A percentile compares a stretch with the other conserved stretches of the same genome.
These are phyloP conservation scores for Centrapalus pauciflorus DNA, from an alignment of 129 eudicot species.

Conservation along the genomic window DNA sequence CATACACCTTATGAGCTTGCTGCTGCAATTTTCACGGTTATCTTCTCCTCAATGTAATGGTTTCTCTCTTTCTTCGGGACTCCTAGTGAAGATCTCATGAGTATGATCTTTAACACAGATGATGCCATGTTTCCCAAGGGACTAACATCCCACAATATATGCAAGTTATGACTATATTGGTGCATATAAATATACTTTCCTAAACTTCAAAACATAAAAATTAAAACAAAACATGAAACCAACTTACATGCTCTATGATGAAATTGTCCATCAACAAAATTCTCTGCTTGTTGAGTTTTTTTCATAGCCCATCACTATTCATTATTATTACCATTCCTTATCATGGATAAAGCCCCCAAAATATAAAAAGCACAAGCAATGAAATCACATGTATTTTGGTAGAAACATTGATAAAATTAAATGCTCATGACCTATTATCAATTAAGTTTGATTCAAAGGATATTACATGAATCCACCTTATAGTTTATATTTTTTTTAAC, in stretches of 20 bases:
- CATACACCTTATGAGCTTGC: constrained; percentile 86
- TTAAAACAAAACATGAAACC: neutral
- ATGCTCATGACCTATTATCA: too few relatives aligned
- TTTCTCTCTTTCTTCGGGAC: constrained; percentile 78
- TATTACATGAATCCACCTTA: too few relatives aligned
- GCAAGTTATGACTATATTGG: neutral
- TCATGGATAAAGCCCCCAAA: too few relatives aligned
- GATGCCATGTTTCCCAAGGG: constrained; percentile 69
- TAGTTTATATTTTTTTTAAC: too few relatives aligned
- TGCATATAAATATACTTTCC: neutral
- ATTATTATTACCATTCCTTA: too few relatives aligned
- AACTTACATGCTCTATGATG: constrained; percentile 54
- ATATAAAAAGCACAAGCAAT: too few relatives aligned
- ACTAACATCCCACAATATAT: constrained; percentile 15
- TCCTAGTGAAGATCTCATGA: constrained; percentile 77
- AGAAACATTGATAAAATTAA: too few relatives aligned
- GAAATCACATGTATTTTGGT: too few relatives aligned
- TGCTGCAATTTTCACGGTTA: constrained; percentile 72
- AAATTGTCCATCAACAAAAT: constrained; percentile 75
- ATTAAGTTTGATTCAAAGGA: too few relatives aligned
- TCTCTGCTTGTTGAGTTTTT: constrained; percentile 80
- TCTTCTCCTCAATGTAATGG: constrained; percentile 90
- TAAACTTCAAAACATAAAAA: neutral
- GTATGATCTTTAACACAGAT: constrained; percentile 71
- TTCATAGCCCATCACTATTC: too few relatives aligned